Conservation (phyloP, 2,329 filamentous ascomycete species). For the Phialophora expanda region DNA sequence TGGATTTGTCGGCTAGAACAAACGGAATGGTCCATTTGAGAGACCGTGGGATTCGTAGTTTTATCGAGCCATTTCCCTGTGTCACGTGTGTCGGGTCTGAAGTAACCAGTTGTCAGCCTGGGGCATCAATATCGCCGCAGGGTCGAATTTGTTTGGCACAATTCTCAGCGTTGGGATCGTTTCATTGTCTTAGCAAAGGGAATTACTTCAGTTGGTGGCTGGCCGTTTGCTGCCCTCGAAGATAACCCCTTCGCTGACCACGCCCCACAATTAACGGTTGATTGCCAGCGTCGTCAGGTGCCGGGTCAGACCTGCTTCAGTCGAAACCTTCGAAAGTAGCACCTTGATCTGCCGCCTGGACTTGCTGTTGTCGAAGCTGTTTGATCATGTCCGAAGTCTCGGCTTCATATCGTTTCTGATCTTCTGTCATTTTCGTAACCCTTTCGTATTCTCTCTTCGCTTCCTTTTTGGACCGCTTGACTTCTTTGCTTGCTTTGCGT, state of each 20-base stretch:
- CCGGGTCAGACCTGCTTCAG: conserved; percentile 28
- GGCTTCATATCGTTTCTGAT: conserved; percentile 66
- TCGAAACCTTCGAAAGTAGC: conserved; percentile 43
- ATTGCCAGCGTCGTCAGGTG: conserved; percentile 1
- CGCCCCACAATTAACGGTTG: neutral
- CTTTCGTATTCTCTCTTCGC: conserved; percentile 68
- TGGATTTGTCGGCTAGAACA: neutral
- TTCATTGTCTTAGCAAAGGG: neutral
- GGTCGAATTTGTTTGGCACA: neutral
- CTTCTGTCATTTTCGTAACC: conserved; percentile 70
- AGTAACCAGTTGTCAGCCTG: conserved; percentile 6
- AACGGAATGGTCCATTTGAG: neutral
- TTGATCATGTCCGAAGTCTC: conserved; percentile 69
- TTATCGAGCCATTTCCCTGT: neutral
- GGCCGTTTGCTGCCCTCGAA: neutral
- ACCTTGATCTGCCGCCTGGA: conserved; percentile 50
- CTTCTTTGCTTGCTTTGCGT: conserved; percentile 65
- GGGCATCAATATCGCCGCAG: conserved; percentile 16
- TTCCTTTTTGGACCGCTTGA: conserved; percentile 68
- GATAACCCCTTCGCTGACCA: neutral
- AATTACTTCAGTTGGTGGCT: neutral
- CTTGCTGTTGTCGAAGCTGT: conserved; percentile 66
- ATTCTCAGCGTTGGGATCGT: neutral
- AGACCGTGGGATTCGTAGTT: neutral
- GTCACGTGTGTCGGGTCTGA: conserved; percentile 7